Evolutionary conservation across 148 eudicot species (phyloP).

Genomic region (Camellia japonica): DNA sequence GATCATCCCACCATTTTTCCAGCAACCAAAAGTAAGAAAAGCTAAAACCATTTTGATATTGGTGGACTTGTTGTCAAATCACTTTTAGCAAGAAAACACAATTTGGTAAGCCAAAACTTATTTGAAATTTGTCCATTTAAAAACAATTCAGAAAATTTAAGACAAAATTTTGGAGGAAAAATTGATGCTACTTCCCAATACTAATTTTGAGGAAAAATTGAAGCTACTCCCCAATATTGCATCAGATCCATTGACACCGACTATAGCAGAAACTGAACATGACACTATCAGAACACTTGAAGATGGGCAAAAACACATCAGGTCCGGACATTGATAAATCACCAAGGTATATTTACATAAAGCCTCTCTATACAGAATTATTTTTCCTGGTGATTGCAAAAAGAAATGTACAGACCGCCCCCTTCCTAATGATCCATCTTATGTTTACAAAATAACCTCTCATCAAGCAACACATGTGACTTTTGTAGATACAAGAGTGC

Average conservation of each 20-base stretch:
- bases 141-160: too few relatives aligned
- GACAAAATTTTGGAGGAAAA: too few relatives aligned
- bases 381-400: not conserved
- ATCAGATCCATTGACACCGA: too few relatives aligned
- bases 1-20: too few relatives aligned
- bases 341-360: slow-evolving; percentile 6
- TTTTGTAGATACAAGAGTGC: not conserved
- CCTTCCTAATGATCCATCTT: not conserved
- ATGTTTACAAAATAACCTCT: not conserved
- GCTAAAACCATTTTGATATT: not conserved
- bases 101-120: too few relatives aligned
- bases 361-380: slow-evolving; percentile 11
- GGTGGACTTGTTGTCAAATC: not conserved
- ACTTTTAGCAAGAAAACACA: not conserved
- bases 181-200: too few relatives aligned
- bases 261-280: not conserved
- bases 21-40: too few relatives aligned
- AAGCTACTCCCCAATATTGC: too few relatives aligned
- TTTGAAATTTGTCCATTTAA: too few relatives aligned
- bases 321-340: not conserved
- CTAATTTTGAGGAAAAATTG: too few relatives aligned
- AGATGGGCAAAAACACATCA: not conserved
- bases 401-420: not conserved
- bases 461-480: not conserved
- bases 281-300: not conserved